phyloP scores from a whole-genome alignment of 352 stramenopile species.

The Pythium phragmitis region DNA sequence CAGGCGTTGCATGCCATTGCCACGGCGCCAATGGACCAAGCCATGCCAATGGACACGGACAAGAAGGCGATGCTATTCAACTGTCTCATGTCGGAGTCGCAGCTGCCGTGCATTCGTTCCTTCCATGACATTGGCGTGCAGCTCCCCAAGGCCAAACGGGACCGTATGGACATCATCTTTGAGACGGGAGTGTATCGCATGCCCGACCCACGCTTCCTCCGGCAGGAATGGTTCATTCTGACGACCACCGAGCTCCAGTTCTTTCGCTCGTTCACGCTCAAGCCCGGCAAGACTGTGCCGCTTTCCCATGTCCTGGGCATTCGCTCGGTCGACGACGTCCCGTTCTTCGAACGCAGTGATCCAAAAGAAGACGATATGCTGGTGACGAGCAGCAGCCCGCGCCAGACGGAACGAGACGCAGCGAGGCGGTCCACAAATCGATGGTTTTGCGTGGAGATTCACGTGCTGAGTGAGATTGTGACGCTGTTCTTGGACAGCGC shows the following conservation, averaged over 20 bases:
- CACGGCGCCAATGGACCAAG: constrained; percentile 4
- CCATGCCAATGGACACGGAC: constrained; percentile 19
- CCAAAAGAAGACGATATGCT: not conserved
- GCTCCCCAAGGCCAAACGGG: constrained; percentile 43
- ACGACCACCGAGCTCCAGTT: constrained; percentile 57
- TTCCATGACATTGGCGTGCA: constrained; percentile 65
- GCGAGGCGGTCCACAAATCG: constrained; percentile 21
- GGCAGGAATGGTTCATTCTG: constrained; percentile 75
- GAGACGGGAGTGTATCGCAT: constrained; percentile 63
- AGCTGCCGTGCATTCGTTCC: constrained; percentile 38
- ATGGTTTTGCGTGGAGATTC: constrained; percentile 62
- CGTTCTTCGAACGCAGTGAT: constrained; percentile 22
- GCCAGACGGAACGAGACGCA: constrained; percentile 5
- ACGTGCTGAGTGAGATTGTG: constrained; percentile 51
- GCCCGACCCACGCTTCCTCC: constrained; percentile 45
- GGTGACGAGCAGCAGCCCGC: not conserved
- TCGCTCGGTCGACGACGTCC: constrained; percentile 31
- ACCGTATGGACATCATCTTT: constrained; percentile 60
- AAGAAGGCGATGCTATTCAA: constrained; percentile 56
- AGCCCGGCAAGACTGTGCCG: constrained; percentile 38
- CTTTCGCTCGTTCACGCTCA: constrained; percentile 63
- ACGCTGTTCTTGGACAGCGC: constrained; percentile 59
- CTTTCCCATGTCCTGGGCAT: constrained; percentile 53
- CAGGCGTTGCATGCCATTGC: constrained; percentile 43
- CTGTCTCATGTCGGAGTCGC: constrained; percentile 54